These are phyloP conservation scores for Alisma plantagoaquatica DNA, from an alignment of 106 monocot genomes.

Conservation along the genomic window DNA sequence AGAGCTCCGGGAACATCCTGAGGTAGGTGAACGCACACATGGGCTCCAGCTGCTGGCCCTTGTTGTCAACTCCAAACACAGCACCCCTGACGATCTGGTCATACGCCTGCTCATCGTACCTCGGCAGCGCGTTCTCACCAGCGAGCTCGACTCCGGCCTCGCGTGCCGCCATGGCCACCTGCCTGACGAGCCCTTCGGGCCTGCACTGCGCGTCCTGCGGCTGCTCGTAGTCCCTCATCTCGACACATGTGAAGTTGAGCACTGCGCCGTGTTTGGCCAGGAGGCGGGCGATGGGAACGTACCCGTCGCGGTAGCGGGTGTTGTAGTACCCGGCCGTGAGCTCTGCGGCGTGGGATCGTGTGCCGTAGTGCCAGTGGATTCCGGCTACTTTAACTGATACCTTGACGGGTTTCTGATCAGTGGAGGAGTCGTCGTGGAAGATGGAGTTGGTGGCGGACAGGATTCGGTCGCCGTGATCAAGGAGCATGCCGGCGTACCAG, in stretches of 20 bases:
- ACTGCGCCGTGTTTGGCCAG: constrained; percentile 63
- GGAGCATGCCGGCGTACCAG: constrained; percentile 78
- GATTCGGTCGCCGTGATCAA: constrained; percentile 63
- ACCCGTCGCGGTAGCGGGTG: constrained; percentile 68
- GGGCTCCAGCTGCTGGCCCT: constrained; percentile 14
- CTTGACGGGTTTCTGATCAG: constrained; percentile 32
- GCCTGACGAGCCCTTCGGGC: constrained; percentile 70
- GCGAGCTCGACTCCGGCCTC: constrained; percentile 52
- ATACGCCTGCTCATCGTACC: too few species aligned
- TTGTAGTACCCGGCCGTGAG: constrained; percentile 96
- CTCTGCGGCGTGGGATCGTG: constrained; percentile 73
- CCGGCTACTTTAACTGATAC: constrained; percentile 89
- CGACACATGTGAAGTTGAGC: constrained; percentile 89
- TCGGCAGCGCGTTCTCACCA: constrained; percentile 98
- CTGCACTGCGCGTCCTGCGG: constrained; percentile 65
- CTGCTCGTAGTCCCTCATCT: constrained; percentile 83
- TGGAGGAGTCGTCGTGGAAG: constrained; percentile 16
- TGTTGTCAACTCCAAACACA: too few species aligned
- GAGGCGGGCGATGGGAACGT: constrained; percentile 62
- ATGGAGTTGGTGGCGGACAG: constrained; percentile 40
- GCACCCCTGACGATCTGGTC: constrained; percentile 39
- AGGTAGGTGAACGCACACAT: constrained; percentile 71
- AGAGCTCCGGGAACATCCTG: constrained; percentile 50
- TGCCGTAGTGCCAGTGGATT: constrained; percentile 97
- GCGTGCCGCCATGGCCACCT: constrained; percentile 48